Conservation (phyloP, 2,329 filamentous ascomycete species). For the Cordyceps cateniannulata region DNA sequence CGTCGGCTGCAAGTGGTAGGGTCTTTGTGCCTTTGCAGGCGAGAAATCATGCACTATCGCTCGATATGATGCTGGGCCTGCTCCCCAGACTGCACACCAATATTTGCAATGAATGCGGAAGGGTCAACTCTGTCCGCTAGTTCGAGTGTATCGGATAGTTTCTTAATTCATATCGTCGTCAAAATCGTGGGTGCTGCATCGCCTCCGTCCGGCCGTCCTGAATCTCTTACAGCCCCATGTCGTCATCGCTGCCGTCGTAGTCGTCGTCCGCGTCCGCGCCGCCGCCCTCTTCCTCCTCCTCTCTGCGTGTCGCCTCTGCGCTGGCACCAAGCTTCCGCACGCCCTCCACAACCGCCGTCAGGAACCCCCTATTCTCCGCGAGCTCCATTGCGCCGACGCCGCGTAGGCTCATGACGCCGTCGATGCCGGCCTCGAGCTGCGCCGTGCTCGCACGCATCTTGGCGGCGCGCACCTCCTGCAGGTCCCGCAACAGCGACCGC, state of each 20-base stretch:
- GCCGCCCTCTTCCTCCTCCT: constrained; percentile 65
- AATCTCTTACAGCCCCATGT: constrained; percentile 39
- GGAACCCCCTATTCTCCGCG: constrained; percentile 76
- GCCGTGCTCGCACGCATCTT: constrained; percentile 76
- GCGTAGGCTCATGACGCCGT: constrained; percentile 59
- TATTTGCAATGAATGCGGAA: not conserved
- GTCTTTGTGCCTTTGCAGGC: not conserved
- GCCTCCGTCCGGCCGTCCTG: no score
- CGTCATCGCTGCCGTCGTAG: constrained; percentile 47
- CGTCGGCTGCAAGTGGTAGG: not conserved
- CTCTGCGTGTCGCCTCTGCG: constrained; percentile 68
- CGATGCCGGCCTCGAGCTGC: constrained; percentile 62
- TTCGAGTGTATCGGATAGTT: not conserved
- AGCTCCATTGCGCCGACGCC: constrained; percentile 93
- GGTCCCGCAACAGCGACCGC: constrained; percentile 67
- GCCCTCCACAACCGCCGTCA: constrained; percentile 80
- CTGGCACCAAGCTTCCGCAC: constrained; percentile 77
- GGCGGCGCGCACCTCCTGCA: constrained; percentile 81
- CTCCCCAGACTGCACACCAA: not conserved
- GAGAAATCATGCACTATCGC: no score
- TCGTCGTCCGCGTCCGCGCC: constrained; percentile 55
- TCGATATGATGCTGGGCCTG: not conserved
- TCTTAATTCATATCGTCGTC: not conserved
- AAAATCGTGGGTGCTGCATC: not conserved
- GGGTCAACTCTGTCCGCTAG: not conserved